These are phyloP conservation scores for Gossypium raimondii DNA, from an alignment of 345 rosid species.

Conservation along the genomic window DNA sequence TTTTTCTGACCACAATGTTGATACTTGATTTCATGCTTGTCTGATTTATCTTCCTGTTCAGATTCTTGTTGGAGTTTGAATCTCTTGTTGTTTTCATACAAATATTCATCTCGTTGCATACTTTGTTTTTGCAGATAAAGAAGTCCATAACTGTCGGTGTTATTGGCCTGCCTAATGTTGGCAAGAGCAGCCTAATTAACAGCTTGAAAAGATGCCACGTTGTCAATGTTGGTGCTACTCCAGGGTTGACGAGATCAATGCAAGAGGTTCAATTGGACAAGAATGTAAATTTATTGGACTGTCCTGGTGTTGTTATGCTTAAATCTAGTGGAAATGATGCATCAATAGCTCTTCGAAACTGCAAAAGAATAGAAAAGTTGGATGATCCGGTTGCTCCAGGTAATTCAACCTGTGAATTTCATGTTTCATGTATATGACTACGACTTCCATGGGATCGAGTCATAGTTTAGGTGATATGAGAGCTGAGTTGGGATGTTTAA, in stretches of 20 bases:
- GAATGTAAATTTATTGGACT: slow-evolving; percentile 85
- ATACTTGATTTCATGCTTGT: not conserved
- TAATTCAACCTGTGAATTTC: slow-evolving; percentile 21
- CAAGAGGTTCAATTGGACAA: slow-evolving; percentile 96
- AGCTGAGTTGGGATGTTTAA: not conserved
- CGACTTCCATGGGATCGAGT: not conserved
- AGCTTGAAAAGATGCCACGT: slow-evolving; percentile 94
- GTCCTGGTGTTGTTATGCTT: slow-evolving; percentile 98
- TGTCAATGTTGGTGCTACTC: slow-evolving; percentile 91
- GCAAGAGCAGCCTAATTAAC: slow-evolving; percentile 97
- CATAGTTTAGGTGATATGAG: not conserved
- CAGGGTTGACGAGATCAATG: slow-evolving; percentile 87
- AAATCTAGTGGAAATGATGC: slow-evolving; percentile 66
- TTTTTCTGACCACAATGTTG: not conserved
- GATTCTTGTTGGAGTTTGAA: not conserved
- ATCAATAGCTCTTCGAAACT: slow-evolving; percentile 77
- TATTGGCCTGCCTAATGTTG: slow-evolving; percentile 94
- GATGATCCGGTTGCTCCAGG: slow-evolving; percentile 96
- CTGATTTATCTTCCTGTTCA: slow-evolving; percentile 9
- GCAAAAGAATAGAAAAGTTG: slow-evolving; percentile 94
- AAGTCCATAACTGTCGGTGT: slow-evolving; percentile 90
- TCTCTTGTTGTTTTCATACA: not conserved
- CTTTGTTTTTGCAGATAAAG: slow-evolving; percentile 57
- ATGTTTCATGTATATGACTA: not conserved
- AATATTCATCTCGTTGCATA: slow-evolving; percentile 1